These are phyloP conservation scores for Climacium dendroides DNA, from an alignment of 225 moss, liverwort and hornwort genomes.

Conservation along the genomic window DNA sequence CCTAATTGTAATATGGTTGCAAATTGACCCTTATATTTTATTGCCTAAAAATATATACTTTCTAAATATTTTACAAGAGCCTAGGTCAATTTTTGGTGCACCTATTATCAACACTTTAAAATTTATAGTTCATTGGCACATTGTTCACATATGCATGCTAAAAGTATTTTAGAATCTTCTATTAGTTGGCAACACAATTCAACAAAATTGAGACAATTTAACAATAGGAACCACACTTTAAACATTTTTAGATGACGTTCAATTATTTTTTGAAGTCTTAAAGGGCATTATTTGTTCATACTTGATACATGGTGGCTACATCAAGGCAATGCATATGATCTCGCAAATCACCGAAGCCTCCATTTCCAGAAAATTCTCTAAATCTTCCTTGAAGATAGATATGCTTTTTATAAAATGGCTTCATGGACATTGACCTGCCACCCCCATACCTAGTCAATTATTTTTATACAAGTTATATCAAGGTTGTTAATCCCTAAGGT, in stretches of 20 bases:
- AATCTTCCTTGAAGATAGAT: not conserved
- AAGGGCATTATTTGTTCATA: not conserved
- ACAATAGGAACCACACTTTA: not conserved
- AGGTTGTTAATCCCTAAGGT: not conserved
- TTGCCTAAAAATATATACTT: not conserved
- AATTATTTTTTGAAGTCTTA: not conserved
- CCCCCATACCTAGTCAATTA: not conserved
- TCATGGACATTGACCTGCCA: not conserved
- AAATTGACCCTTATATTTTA: not conserved
- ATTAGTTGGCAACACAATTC: not conserved
- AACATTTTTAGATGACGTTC: not conserved
- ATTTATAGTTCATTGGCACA: not conserved
- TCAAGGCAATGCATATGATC: constrained; percentile 5
- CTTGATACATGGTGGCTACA: not conserved
- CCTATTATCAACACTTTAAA: not conserved
- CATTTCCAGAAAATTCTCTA: not conserved
- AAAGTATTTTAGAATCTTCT: not conserved
- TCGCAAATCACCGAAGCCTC: not conserved
- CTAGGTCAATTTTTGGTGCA: not conserved
- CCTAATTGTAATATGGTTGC: too few species aligned
- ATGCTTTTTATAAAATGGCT: not conserved
- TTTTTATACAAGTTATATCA: not conserved
- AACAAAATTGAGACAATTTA: not conserved
- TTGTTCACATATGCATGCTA: not conserved
- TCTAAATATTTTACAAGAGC: not conserved